A percentile compares a stretch with the other conserved stretches of the same genome.
These are phyloP conservation scores for Smittium mucronatum DNA, from an alignment of 371 early-diverging fungal genomes.

Conservation along the genomic window DNA sequence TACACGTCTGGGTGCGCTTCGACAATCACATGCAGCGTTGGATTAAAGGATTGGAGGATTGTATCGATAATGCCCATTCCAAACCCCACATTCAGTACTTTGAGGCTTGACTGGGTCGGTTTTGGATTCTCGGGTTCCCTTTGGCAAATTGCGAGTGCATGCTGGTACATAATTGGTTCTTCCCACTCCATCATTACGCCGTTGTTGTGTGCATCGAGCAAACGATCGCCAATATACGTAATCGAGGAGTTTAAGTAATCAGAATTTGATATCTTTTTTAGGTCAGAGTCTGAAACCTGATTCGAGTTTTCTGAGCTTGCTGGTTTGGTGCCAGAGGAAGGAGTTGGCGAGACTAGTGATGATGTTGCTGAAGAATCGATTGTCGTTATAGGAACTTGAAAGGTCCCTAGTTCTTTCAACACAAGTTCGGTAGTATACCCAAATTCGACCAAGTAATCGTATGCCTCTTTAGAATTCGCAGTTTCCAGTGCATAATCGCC, in stretches of 20 bases:
- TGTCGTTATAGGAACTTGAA: slow-evolving; percentile 15
- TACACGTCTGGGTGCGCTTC: slow-evolving; percentile 96
- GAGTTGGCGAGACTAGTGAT: slow-evolving; percentile 3
- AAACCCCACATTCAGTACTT: slow-evolving; percentile 73
- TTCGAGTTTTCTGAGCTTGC: slow-evolving; percentile 15
- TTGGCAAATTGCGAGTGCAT: slow-evolving; percentile 62
- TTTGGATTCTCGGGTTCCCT: not conserved
- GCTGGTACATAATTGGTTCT: slow-evolving; percentile 78
- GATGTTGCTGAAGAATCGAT: slow-evolving; percentile 11
- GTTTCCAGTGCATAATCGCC: slow-evolving; percentile 51
- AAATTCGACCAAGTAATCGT: slow-evolving; percentile 61
- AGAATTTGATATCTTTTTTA: slow-evolving; percentile 50
- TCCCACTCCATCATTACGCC: slow-evolving; percentile 99
- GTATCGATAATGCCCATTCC: slow-evolving; percentile 86
- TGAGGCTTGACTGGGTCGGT: slow-evolving; percentile 36
- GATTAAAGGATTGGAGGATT: slow-evolving; percentile 55
- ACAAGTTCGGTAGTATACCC: slow-evolving; percentile 77
- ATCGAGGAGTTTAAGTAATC: slow-evolving; percentile 63
- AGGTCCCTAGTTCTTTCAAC: slow-evolving; percentile 37
- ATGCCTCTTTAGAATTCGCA: slow-evolving; percentile 41
- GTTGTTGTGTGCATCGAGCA: slow-evolving; percentile 76
- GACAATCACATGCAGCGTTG: slow-evolving; percentile 75
- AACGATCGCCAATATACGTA: slow-evolving; percentile 52
- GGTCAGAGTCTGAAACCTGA: slow-evolving; percentile 22
- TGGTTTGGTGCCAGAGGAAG: not conserved